Evolutionary conservation across 129 eudicot species (phyloP).

Genomic region (Escallonia rubra): DNA sequence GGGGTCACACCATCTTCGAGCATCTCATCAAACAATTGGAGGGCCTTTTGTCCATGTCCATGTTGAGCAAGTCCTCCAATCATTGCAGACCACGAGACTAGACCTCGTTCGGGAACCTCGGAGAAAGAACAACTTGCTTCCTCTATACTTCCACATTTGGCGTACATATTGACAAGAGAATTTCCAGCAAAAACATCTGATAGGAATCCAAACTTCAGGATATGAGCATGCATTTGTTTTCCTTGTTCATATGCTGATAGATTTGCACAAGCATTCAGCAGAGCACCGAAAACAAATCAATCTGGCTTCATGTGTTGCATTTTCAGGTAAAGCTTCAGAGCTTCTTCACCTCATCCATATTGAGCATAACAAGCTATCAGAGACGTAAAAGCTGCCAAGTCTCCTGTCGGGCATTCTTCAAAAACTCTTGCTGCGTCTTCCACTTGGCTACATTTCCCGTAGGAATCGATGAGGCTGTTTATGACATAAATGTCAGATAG

Average conservation of each 20-base stretch:
- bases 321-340: conserved; percentile 56
- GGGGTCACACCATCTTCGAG: conserved; percentile 55
- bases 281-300: conserved; percentile 64
- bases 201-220: conserved; percentile 53
- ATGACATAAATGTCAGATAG: conserved; percentile 46
- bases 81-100: conserved; percentile 87
- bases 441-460: conserved; percentile 56
- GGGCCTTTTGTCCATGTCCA: conserved; percentile 75
- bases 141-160: conserved; percentile 78
- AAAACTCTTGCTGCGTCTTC: conserved; percentile 51
- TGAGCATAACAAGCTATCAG: conserved; percentile 70
- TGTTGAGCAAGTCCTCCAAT: conserved; percentile 93
- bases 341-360: conserved; percentile 84
- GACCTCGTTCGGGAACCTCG: conserved; percentile 52
- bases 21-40: conserved; percentile 59
- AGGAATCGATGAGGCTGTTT: conserved; percentile 69
- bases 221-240: conserved; percentile 77
- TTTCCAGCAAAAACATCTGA: conserved; percentile 71
- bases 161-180: conserved; percentile 87
- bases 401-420: conserved; percentile 42
- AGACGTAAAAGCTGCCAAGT: conserved; percentile 86
- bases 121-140: conserved; percentile 62
- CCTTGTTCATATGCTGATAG: conserved; percentile 87
- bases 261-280: conserved; percentile 73
- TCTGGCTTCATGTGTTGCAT: conserved; percentile 69